These are phyloP conservation scores for Coniosporium apollinis DNA, from an alignment of 495 filamentous ascomycete genomes.

Conservation along the genomic window DNA sequence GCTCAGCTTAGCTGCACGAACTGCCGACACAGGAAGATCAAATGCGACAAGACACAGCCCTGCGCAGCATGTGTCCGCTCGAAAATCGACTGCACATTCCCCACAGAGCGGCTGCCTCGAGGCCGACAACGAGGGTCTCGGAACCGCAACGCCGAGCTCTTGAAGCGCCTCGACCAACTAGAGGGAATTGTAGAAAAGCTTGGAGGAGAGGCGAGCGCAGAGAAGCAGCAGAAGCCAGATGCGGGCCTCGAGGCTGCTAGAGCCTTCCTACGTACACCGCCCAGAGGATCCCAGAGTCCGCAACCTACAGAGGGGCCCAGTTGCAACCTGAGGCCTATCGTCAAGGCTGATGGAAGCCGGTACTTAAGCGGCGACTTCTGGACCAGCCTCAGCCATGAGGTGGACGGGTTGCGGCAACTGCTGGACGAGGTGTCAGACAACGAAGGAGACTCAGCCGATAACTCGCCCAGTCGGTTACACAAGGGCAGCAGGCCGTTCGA, in stretches of 20 bases:
- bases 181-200: not conserved
- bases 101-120: no score
- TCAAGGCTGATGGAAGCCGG: not conserved
- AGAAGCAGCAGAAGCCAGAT: not conserved
- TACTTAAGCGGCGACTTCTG: not conserved
- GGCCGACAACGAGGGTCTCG: not conserved
- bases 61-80: not conserved
- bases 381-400: constrained; percentile 1
- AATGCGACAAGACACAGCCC: not conserved
- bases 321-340: not conserved
- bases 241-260: not conserved
- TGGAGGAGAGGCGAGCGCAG: not conserved
- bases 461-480: not conserved
- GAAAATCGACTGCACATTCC: not conserved
- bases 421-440: constrained; percentile 2
- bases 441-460: not conserved
- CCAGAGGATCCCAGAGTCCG: not conserved
- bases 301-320: not conserved
- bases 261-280: not conserved
- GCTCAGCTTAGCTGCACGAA: no score
- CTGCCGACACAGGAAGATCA: not conserved
- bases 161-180: not conserved
- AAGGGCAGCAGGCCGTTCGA: not conserved
- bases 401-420: constrained; percentile 1
- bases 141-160: not conserved